Conservation (phyloP, 2,329 filamentous ascomycete species). For the Colletotrichum sp. region DNA sequence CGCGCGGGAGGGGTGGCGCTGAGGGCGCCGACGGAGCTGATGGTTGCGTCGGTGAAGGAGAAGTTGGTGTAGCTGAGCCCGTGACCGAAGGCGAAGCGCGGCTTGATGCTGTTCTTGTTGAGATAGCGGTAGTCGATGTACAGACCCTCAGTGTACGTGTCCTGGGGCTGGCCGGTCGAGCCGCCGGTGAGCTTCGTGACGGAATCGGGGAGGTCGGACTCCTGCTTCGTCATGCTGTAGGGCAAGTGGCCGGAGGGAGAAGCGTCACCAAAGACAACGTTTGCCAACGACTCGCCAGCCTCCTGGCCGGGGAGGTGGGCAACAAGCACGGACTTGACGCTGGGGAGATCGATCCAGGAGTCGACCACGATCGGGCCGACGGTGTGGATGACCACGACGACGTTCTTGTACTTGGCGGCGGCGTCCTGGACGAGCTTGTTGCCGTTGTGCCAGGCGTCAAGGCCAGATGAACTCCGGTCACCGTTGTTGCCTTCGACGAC, state of each 20-base stretch:
- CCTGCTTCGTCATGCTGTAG: conserved; percentile 80
- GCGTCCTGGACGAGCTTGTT: conserved; percentile 77
- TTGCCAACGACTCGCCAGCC: conserved; percentile 80
- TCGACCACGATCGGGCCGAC: conserved; percentile 86
- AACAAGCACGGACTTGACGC: conserved; percentile 79
- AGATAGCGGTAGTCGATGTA: conserved; percentile 93
- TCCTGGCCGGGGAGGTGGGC: conserved; percentile 90
- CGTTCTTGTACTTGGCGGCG: conserved; percentile 56
- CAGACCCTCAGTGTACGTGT: conserved; percentile 82
- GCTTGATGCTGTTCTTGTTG: conserved; percentile 75
- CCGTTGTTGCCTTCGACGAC: conserved; percentile 66
- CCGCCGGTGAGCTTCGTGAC: conserved; percentile 44
- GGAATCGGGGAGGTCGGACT: conserved; percentile 73
- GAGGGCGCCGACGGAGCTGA: conserved; percentile 53
- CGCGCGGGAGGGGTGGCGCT: conserved; percentile 37
- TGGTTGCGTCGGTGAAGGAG: conserved; percentile 56
- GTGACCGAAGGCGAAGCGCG: conserved; percentile 86
- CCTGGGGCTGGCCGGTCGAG: conserved; percentile 76
- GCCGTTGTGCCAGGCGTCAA: conserved; percentile 77
- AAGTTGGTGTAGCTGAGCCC: conserved; percentile 85
- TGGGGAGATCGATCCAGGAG: conserved; percentile 77
- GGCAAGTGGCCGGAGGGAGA: conserved; percentile 83
- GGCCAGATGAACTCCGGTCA: conserved; percentile 71
- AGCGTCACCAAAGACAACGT: conserved; percentile 79
- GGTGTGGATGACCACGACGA: conserved; percentile 86